Conservation (phyloP, 805 yeast species). For the Schwanniomyces pseudopolymorphus region DNA sequence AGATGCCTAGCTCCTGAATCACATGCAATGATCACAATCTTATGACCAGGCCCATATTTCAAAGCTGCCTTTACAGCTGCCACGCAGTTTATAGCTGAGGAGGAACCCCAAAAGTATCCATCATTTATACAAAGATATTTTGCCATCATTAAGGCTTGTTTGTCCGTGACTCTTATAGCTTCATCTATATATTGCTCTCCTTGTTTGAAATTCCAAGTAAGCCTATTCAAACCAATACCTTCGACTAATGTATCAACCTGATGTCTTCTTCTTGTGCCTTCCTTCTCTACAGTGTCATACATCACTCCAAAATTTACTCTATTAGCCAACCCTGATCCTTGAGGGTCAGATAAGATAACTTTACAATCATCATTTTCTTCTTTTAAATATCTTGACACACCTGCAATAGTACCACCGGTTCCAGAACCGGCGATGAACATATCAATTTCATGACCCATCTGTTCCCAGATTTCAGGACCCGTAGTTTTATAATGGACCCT, state of each 20-base stretch:
- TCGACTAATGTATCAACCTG: conserved; percentile 95
- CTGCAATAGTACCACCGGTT: conserved; percentile 96
- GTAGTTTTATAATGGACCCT: conserved; percentile 75
- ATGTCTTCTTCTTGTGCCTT: conserved; percentile 91
- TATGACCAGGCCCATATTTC: conserved; percentile 54
- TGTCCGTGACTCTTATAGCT: conserved; percentile 76
- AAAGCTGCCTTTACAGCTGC: conserved; percentile 67
- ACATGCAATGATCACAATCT: conserved; percentile 82
- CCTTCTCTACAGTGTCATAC: conserved; percentile 86
- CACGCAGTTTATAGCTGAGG: conserved; percentile 91
- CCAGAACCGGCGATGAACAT: conserved; percentile 91
- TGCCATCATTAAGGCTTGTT: conserved; percentile 87
- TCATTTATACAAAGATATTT: conserved; percentile 75
- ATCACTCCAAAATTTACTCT: conserved; percentile 87
- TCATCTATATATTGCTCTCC: conserved; percentile 76
- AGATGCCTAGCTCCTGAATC: conserved; percentile 90
- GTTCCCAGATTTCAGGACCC: conserved; percentile 72
- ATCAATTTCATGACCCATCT: conserved; percentile 64
- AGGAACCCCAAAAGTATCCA: conserved; percentile 88
- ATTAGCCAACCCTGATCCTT: conserved; percentile 89
- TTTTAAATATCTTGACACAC: conserved; percentile 80
- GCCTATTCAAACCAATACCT: conserved; percentile 88
- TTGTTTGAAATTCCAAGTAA: conserved; percentile 74
- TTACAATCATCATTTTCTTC: conserved; percentile 35
- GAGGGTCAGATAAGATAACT: conserved; percentile 87